A percentile compares a stretch with the other conserved stretches of the same genome.
Evolutionary conservation across 139 green algal species (phyloP).

Genomic region (Microglena sp.): DNA sequence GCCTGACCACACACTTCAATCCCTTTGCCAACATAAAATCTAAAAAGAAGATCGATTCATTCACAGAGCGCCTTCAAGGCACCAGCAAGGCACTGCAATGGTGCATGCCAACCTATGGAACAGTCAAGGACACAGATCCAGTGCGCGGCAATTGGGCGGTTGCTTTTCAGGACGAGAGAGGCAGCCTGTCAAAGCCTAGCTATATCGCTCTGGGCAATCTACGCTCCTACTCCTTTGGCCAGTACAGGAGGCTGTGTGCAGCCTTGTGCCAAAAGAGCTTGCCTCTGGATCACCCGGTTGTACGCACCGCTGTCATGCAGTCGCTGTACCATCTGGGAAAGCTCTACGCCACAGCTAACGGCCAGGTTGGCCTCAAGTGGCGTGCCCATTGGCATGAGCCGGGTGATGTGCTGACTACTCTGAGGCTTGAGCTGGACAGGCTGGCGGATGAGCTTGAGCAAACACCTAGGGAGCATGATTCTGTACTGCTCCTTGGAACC

Average conservation of each 20-base stretch:
- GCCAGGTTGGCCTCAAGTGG: slow-evolving; percentile 1
- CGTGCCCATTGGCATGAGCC: not conserved
- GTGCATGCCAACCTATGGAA: no score
- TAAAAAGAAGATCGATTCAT: slow-evolving; percentile 1
- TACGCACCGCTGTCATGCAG: not conserved
- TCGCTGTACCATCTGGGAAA: slow-evolving; percentile 9
- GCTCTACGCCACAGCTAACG: not conserved
- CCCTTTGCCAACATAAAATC: slow-evolving; percentile 12
- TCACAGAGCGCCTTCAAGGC: no score
- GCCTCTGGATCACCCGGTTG: not conserved
- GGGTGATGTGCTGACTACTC: slow-evolving; percentile 1
- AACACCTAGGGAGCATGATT: slow-evolving; percentile 16
- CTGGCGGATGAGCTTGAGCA: slow-evolving; percentile 27
- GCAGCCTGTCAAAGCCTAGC: not conserved
- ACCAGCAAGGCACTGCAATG: no score
- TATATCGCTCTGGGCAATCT: not conserved
- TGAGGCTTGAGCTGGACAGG: slow-evolving; percentile 11
- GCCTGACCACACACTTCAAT: slow-evolving; percentile 15
- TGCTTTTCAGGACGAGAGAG: not conserved
- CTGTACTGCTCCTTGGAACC: slow-evolving; percentile 33
- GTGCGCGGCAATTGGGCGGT: slow-evolving; percentile 7
- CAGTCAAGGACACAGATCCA: no score
- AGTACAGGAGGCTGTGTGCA: not conserved
- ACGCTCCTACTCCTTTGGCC: slow-evolving; percentile 4
- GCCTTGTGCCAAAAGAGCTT: not conserved